These are phyloP conservation scores for Penicillium psychrosexuale DNA, from an alignment of 2,329 filamentous ascomycete genomes.

Conservation along the genomic window DNA sequence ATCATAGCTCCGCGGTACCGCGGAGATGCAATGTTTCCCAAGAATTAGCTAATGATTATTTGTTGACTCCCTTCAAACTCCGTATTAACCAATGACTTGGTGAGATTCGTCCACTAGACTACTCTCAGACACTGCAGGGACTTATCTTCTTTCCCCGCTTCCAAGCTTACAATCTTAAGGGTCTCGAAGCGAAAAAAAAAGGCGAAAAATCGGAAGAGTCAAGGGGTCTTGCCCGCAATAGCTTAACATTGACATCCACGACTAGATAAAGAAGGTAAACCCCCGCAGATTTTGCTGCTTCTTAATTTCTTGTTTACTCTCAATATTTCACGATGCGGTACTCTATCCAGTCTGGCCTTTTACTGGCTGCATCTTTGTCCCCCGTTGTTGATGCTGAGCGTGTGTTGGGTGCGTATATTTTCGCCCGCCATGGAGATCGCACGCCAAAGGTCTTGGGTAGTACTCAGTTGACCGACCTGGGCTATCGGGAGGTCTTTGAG, in stretches of 20 bases:
- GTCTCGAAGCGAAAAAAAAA: background rate
- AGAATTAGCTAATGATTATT: conserved; percentile 19
- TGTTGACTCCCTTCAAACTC: background rate
- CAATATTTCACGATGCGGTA: conserved; percentile 24
- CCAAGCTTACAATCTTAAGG: background rate
- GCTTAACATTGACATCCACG: background rate
- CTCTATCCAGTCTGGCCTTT: conserved; percentile 23
- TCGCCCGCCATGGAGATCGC: conserved; percentile 85
- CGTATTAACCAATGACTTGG: background rate
- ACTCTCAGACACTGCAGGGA: background rate
- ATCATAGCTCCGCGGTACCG: background rate
- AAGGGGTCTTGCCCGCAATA: conserved; percentile 3
- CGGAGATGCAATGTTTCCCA: conserved; percentile 3
- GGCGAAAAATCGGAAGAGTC: background rate
- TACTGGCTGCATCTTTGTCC: conserved; percentile 25
- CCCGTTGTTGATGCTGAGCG: conserved; percentile 55
- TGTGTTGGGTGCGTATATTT: conserved; percentile 78
- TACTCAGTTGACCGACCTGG: conserved; percentile 72
- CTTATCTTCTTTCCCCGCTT: background rate
- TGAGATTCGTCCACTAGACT: background rate
- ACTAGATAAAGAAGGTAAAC: conserved; percentile 8
- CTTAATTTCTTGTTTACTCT: background rate
- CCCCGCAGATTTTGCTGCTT: background rate
- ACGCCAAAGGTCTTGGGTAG: conserved; percentile 72
- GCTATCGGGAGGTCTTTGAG: conserved; percentile 69